Percentiles rank a stretch among this genome's conserved stretches.
Conservation (phyloP, 257 asterid genomes). For the Lantana camara region DNA sequence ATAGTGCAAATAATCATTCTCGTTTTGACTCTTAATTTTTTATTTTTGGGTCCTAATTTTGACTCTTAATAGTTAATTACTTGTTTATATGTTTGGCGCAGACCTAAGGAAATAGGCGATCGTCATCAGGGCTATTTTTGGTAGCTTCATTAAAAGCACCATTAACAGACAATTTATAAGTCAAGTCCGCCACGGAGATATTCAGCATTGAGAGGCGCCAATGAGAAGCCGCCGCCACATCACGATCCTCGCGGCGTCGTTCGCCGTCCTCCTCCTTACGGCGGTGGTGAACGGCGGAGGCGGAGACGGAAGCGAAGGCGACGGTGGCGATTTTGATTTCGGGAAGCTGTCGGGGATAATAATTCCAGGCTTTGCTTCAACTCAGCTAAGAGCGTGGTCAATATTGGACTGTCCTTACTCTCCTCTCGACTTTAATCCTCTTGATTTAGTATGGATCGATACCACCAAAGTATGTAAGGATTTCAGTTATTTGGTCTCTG, state of each 20-base stretch:
- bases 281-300: conserved; percentile 37
- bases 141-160: background rate
- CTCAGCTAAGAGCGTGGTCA: conserved; percentile 98
- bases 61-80: too few species aligned
- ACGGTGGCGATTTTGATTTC: conserved; percentile 49
- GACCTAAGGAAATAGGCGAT: too few species aligned
- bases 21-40: background rate
- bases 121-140: background rate
- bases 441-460: conserved; percentile 99
- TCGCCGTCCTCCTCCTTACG: conserved; percentile 39
- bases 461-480: conserved; percentile 62
- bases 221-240: conserved; percentile 69
- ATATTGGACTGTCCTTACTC: conserved; percentile 95
- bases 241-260: conserved; percentile 29
- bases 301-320: conserved; percentile 35
- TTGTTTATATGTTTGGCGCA: too few species aligned
- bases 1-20: background rate
- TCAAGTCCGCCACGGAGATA: conserved; percentile 29
- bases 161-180: background rate
- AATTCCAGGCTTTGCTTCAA: conserved; percentile 98
- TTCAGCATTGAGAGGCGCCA: conserved; percentile 26
- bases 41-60: too few species aligned
- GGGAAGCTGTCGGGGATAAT: conserved; percentile 84
- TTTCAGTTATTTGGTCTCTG: background rate
- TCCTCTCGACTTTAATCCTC: conserved; percentile 95